Percentiles rank a stretch among this genome's conserved stretches.
Conservation (phyloP, 2,329 filamentous ascomycete species). For the Bisporella sp. region DNA sequence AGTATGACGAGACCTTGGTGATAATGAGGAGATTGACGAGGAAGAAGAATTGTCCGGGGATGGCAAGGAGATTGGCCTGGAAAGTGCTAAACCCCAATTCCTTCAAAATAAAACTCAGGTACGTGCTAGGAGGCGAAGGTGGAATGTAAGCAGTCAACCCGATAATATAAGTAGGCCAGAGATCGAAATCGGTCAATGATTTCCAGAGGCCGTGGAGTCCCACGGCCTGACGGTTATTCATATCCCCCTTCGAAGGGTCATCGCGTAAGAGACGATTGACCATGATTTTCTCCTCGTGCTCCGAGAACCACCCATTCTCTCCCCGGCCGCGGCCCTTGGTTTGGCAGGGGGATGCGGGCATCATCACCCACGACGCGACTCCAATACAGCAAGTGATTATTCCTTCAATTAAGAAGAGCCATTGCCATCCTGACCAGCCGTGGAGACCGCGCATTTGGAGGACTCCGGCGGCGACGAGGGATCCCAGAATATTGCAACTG, state of each 20-base stretch:
- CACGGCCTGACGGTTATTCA: conserved; percentile 54
- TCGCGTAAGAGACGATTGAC: conserved; percentile 53
- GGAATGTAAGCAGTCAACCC: conserved; percentile 45
- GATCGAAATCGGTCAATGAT: conserved; percentile 50
- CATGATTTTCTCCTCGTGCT: conserved; percentile 58
- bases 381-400: conserved; percentile 46
- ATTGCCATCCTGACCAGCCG: conserved; percentile 47
- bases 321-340: conserved; percentile 47
- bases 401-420: conserved; percentile 50
- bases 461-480: conserved; percentile 51
- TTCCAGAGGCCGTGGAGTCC: conserved; percentile 43
- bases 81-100: conserved; percentile 29
- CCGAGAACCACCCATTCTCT: conserved; percentile 51
- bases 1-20: conserved; percentile 36
- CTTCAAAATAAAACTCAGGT: conserved; percentile 46
- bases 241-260: conserved; percentile 40
- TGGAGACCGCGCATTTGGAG: conserved; percentile 42
- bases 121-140: conserved; percentile 38
- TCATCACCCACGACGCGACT: conserved; percentile 44
- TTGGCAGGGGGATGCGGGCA: conserved; percentile 54
- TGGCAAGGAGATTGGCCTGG: conserved; percentile 38
- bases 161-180: conserved; percentile 47
- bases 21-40: conserved; percentile 38
- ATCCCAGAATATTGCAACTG: conserved; percentile 26
- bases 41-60: conserved; percentile 38